Conservation (phyloP, 805 yeast genomes). For the Metschnikowia rubicola region DNA sequence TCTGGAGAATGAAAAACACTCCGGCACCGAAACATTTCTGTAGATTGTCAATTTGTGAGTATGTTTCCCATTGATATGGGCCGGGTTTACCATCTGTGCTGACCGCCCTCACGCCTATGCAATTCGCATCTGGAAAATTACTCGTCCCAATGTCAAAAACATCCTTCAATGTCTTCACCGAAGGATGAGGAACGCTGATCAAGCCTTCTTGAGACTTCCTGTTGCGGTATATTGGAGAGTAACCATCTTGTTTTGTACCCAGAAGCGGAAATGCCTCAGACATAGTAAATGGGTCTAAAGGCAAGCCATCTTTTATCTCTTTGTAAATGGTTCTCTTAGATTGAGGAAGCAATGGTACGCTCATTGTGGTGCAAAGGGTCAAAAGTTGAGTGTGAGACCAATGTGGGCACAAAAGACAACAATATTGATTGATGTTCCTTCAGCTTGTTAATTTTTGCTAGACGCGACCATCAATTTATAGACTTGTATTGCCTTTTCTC, state of each 20-base stretch:
- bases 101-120: conserved; percentile 10
- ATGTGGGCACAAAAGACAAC: not conserved
- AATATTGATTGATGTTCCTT: not conserved
- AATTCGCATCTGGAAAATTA: conserved; percentile 4
- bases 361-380: not conserved
- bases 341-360: conserved; percentile 6
- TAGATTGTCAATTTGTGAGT: conserved; percentile 4
- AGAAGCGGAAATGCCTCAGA: conserved; percentile 12
- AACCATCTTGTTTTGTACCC: conserved; percentile 14
- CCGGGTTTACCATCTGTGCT: conserved; percentile 12
- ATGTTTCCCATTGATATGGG: conserved; percentile 12
- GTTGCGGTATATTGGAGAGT: conserved; percentile 16
- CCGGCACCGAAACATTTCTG: conserved; percentile 16
- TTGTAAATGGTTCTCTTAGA: conserved; percentile 1
- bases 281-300: conserved; percentile 6
- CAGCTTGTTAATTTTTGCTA: no score
- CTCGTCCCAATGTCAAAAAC: conserved; percentile 9
- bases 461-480: no score
- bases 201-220: conserved; percentile 8
- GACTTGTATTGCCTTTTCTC: not conserved
- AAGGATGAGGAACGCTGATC: conserved; percentile 13
- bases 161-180: conserved; percentile 11
- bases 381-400: not conserved
- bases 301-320: conserved; percentile 7
- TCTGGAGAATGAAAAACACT: conserved; percentile 17